Evolutionary conservation across 495 filamentous ascomycete species (phyloP), one percentile per base, ranked within the genome.

Genomic region (Lophiotrema nucula): DNA sequence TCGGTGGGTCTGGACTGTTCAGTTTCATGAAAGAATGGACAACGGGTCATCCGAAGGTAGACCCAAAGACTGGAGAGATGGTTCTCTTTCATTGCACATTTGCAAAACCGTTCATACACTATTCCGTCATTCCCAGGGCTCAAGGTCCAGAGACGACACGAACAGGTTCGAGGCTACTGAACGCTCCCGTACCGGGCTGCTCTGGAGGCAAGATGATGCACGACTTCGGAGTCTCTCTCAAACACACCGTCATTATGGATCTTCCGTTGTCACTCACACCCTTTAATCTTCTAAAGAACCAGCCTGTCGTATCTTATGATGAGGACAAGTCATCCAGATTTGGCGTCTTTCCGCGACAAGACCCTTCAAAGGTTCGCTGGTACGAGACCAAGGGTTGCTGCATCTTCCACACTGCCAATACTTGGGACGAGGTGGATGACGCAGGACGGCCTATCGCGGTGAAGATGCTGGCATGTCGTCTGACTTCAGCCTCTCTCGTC

Each of bases 161-260:
- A 12, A 12, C 10, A 21, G 39, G 18, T 21, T 6, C 11, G 6
- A 43, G 39, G 19, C 33, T 78, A 3, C 53, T 82, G n/a, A 78
- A 79, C 48, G 58, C 63, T 19, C 67, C 76, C 1, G 72, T 87
- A 0, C 76, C 81, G 2, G 83, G 85, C 1, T 69, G 87, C 13
- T 61, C 70, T n/a, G 77, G 76, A 10, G 76, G 82, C 2, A 87
- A 83, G 65, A 79, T 87, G 78, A 87, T 88, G 83, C 85, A 87
- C 61, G 83, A 87, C 59, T 87, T 86, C 62, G 84, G 84, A 4
- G 85, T 86, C 2, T 83, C 82, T 0, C 69, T 60, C 15, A 61
- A 58, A 18, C 75, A 87, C 66, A 85, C 83, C 0, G 69, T 87
- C 24, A 85, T 88, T 38, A 74, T 88, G 71, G 83, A 88, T 63